Conservation (phyloP, 1,284 basidiomycete species). For the Microbotryum violaceum region DNA sequence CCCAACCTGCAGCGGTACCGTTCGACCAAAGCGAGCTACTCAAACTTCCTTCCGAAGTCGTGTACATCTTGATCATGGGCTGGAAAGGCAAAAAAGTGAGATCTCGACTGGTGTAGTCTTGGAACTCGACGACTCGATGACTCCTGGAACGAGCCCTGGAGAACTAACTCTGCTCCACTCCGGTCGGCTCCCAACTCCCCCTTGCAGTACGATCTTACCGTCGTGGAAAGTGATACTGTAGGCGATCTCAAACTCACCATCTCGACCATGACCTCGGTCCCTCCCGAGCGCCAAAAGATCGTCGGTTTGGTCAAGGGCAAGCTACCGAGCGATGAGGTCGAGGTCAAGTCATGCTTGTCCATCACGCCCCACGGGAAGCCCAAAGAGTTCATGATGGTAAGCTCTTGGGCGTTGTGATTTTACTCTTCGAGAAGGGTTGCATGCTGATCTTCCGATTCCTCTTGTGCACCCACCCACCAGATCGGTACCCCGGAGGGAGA, state of each 20-base stretch:
- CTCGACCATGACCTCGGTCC: constrained; percentile 66
- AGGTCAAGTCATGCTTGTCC: constrained; percentile 44
- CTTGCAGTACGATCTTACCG: constrained; percentile 1
- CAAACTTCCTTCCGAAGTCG: constrained; percentile 8
- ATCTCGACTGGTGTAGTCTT: too few species aligned
- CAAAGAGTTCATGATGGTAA: constrained; percentile 71
- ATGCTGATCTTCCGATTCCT: too few species aligned
- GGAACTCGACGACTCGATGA: too few species aligned
- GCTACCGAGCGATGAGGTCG: constrained; percentile 62
- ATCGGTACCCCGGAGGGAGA: constrained; percentile 65
- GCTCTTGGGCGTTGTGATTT: neutral
- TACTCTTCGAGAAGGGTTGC: too few species aligned
- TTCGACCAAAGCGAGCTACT: neutral
- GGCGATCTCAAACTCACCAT: constrained; percentile 43
- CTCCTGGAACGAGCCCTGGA: too few species aligned
- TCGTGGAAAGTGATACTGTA: constrained; percentile 18
- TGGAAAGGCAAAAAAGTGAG: constrained; percentile 4
- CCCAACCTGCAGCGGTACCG: neutral
- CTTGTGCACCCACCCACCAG: neutral
- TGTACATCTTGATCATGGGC: constrained; percentile 8
- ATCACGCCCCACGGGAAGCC: constrained; percentile 48
- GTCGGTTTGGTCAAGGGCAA: constrained; percentile 77
- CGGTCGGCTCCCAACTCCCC: too few species aligned
- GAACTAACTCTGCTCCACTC: too few species aligned
- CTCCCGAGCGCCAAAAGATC: constrained; percentile 79